Conservation (phyloP, 2,329 filamentous ascomycete species). For the Emergomyces pasteurianus region DNA sequence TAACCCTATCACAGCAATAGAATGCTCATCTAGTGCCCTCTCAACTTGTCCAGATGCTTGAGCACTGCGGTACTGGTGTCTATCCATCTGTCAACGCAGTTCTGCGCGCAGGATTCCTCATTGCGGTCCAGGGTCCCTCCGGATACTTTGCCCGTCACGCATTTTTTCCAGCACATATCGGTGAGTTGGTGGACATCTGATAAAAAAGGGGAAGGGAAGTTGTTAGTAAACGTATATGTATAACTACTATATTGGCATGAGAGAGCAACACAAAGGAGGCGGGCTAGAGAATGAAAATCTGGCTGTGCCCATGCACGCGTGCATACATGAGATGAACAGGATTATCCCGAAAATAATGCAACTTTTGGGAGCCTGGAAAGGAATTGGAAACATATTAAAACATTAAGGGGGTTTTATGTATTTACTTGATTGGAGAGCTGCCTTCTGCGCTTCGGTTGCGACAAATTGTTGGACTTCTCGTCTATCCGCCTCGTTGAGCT, state of each 20-base stretch:
- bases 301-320: background rate
- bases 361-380: background rate
- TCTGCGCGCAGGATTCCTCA: constrained; percentile 76
- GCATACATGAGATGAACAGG: background rate
- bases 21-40: constrained; percentile 18
- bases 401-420: background rate
- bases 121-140: constrained; percentile 58
- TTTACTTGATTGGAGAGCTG: constrained; percentile 41
- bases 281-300: background rate
- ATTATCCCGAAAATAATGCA: background rate
- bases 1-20: no score
- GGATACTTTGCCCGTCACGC: constrained; percentile 63
- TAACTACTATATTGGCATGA: background rate
- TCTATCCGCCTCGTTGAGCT: constrained; percentile 72
- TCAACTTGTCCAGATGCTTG: constrained; percentile 63
- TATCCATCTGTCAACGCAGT: constrained; percentile 89
- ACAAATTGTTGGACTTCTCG: constrained; percentile 79
- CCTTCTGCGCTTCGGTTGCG: constrained; percentile 72
- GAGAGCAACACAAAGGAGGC: constrained; percentile 25
- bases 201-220: constrained; percentile 7
- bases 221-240: background rate
- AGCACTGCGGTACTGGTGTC: constrained; percentile 79
- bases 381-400: constrained; percentile 4
- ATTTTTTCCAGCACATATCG: constrained; percentile 91
- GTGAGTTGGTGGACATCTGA: constrained; percentile 54